phyloP scores from a whole-genome alignment of 2,329 filamentous ascomycete species.

The Microcera coccophila region DNA sequence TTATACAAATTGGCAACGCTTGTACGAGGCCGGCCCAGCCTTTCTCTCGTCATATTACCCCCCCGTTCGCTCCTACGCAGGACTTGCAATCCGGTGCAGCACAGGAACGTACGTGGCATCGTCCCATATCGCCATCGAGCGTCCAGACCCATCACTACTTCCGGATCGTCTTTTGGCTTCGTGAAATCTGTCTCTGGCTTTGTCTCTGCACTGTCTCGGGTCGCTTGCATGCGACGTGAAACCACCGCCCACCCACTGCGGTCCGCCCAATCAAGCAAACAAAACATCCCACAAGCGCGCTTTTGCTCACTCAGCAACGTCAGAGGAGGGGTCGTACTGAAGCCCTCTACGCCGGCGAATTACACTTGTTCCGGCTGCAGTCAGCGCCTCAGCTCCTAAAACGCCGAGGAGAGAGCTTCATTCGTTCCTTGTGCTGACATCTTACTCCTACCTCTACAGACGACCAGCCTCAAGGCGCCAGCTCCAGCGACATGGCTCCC shows the following conservation, averaged over 20 bases:
- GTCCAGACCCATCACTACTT: too few species aligned
- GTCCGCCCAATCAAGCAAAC: slow-evolving; percentile 15
- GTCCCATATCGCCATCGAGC: too few species aligned
- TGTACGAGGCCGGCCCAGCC: too few species aligned
- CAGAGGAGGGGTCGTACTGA: slow-evolving; percentile 21
- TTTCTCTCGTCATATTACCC: too few species aligned
- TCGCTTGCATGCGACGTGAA: neutral
- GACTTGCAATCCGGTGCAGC: too few species aligned
- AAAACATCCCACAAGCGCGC: slow-evolving; percentile 17
- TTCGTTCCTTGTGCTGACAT: slow-evolving; percentile 28
- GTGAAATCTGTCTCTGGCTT: slow-evolving; percentile 1
- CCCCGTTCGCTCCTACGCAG: too few species aligned
- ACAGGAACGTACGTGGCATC: too few species aligned
- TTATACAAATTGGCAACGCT: too few species aligned
- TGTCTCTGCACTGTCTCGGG: neutral
- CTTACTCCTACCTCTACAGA: slow-evolving; percentile 29
- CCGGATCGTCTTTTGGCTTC: too few species aligned
- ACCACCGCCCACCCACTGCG: slow-evolving; percentile 1
- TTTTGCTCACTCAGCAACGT: neutral
- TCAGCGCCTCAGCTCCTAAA: slow-evolving; percentile 25
- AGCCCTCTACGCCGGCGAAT: slow-evolving; percentile 21
- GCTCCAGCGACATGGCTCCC: slow-evolving; percentile 23
- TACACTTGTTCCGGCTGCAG: slow-evolving; percentile 21
- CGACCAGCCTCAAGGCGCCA: slow-evolving; percentile 16
- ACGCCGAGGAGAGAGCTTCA: slow-evolving; percentile 23